Conservation (phyloP, 805 yeast genomes). For the Starmera pachycereana region DNA sequence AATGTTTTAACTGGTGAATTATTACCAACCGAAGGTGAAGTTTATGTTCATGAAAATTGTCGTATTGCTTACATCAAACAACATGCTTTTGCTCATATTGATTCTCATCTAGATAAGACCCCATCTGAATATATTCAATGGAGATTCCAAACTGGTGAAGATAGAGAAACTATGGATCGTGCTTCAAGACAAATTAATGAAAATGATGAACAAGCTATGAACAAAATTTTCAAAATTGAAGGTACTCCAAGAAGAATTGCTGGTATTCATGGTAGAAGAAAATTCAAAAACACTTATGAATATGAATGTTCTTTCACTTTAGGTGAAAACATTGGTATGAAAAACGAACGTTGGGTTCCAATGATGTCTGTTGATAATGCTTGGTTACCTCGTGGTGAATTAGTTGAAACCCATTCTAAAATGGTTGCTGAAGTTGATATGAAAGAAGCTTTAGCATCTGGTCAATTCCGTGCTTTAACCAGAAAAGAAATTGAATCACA, state of each 20-base stretch:
- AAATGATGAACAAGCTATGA: constrained; percentile 95
- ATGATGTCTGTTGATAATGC: constrained; percentile 99
- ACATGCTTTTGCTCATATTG: constrained; percentile 99
- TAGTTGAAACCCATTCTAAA: constrained; percentile 95
- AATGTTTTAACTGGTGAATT: constrained; percentile 99
- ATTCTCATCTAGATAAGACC: constrained; percentile 96
- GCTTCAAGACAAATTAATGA: constrained; percentile 98
- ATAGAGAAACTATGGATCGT: constrained; percentile 99
- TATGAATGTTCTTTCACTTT: constrained; percentile 95
- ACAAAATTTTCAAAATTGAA: constrained; percentile 98
- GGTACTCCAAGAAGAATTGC: constrained; percentile 97
- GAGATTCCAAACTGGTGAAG: constrained; percentile 99
- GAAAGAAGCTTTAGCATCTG: constrained; percentile 99
- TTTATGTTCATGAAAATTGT: constrained; percentile 98
- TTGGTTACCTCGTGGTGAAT: constrained; percentile 99
- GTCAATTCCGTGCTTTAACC: constrained; percentile 99
- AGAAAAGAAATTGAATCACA: constrained; percentile 99
- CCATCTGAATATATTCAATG: constrained; percentile 99
- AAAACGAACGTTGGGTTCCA: constrained; percentile 98
- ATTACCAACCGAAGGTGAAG: constrained; percentile 97
- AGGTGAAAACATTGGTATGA: constrained; percentile 99
- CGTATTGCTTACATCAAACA: constrained; percentile 99
- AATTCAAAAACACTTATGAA: constrained; percentile 99
- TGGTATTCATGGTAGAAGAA: constrained; percentile 93
- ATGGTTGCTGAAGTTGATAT: constrained; percentile 99